These are phyloP conservation scores for sunflower (Helianthus annuus) DNA, from an alignment of 129 eudicot species.

Conservation along the genomic window DNA sequence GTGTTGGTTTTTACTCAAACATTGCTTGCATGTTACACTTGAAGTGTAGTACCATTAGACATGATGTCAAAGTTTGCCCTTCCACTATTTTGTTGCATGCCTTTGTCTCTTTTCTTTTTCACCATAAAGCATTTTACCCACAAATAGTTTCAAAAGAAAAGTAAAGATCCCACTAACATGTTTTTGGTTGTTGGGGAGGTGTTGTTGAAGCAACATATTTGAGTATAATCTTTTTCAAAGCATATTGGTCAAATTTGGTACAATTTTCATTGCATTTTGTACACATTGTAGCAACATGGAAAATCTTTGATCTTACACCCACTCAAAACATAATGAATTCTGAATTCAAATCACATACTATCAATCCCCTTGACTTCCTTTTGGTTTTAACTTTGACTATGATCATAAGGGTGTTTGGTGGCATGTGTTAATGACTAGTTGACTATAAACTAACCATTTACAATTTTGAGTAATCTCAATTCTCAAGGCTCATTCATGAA, in stretches of 20 bases:
- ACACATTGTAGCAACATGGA: neutral
- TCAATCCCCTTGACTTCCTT: neutral
- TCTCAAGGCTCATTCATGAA: conserved; percentile 26
- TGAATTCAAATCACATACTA: neutral
- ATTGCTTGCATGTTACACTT: conserved; percentile 72
- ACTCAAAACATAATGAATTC: neutral
- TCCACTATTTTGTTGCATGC: conserved; percentile 43
- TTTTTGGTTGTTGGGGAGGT: conserved; percentile 48
- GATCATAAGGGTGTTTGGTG: neutral
- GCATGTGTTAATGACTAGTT: conserved; percentile 24
- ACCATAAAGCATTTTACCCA: conserved; percentile 47
- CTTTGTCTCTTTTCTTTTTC: conserved; percentile 44
- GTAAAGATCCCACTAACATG: conserved; percentile 44
- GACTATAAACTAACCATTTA: conserved; percentile 27
- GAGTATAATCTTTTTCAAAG: conserved; percentile 32
- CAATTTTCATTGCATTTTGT: conserved; percentile 12
- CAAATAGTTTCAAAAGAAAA: conserved; percentile 44
- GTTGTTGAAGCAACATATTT: conserved; percentile 47
- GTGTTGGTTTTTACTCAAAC: conserved; percentile 32
- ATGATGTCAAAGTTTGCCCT: conserved; percentile 33
- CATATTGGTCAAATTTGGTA: conserved; percentile 19
- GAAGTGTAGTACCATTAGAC: conserved; percentile 26
- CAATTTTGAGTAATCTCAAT: conserved; percentile 16
- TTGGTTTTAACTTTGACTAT: neutral
- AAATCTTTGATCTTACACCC: neutral